These are phyloP conservation scores for Penicillium corylophilum DNA, from an alignment of 2,329 filamentous ascomycete species.

Conservation along the genomic window DNA sequence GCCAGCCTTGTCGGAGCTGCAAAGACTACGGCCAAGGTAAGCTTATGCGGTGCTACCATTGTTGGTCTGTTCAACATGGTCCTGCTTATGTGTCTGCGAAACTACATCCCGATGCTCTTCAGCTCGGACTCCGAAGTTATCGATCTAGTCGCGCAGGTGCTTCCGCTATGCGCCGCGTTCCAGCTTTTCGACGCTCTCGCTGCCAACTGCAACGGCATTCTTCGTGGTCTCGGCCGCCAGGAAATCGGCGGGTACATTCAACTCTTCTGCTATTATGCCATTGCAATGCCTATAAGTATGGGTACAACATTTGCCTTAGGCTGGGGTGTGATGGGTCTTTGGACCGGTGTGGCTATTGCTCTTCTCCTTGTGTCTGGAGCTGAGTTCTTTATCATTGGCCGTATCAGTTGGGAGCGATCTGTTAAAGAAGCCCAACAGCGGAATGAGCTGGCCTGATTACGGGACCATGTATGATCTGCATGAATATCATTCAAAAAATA, in stretches of 20 bases:
- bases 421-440: constrained; percentile 60
- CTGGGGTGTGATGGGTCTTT: constrained; percentile 78
- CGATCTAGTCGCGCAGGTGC: constrained; percentile 63
- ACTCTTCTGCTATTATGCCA: constrained; percentile 78
- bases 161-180: constrained; percentile 83
- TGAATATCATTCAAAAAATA: constrained; percentile 1
- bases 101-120: constrained; percentile 74
- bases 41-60: constrained; percentile 63
- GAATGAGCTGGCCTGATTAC: constrained; percentile 42
- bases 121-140: constrained; percentile 72
- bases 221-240: constrained; percentile 84
- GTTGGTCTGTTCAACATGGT: constrained; percentile 79
- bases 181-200: constrained; percentile 84
- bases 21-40: constrained; percentile 75
- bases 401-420: constrained; percentile 57
- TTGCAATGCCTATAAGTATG: constrained; percentile 83
- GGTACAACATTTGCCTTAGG: constrained; percentile 71
- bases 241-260: constrained; percentile 88
- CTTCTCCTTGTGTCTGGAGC: constrained; percentile 58
- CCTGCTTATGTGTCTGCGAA: constrained; percentile 66
- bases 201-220: constrained; percentile 76
- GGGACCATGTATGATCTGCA: not conserved
- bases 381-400: constrained; percentile 58
- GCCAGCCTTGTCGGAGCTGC: constrained; percentile 79
- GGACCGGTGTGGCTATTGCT: constrained; percentile 74